Evolutionary conservation across 75 land plant genomes (phyloP), one percentile per base, ranked within the genome.

Genomic region (Adiantum capillusveneris): DNA sequence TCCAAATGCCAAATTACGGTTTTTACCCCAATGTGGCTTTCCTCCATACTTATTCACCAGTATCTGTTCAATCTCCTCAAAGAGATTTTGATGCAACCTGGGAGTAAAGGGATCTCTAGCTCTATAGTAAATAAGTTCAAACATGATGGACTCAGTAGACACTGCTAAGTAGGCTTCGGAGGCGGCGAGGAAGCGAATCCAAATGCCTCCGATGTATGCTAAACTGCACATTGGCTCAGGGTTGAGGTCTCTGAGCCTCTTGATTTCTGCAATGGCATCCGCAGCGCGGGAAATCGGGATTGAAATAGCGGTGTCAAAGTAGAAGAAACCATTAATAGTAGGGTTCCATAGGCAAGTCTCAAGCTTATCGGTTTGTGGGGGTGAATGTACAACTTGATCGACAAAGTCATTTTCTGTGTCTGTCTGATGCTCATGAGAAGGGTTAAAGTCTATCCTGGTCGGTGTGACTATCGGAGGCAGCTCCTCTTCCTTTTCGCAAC

Each of bases 41-140:
- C 70, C 74, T 2, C 44, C 34, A 45, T 57, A 72, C 57, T 72
- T 72, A 44, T 56, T 44, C 56, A 72, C 31, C 30, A 39, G 59
- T 44, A 71, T 71, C 49, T 71, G 69, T 20, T 71, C 74, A 36
- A 71, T 71, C 63, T 71, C 74, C 31, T 71, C 74, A 12, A 65
- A 1, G 0, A 71, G 29, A 21, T 70, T 69, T 29, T 70, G 59
- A 12, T 44, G 11, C 16, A 64, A 58, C 42, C 73, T 22, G 7
- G 73, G 68, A 6, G 2, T 31, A 16, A 1, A 1, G 6, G 31
- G 42, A 6, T 61, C 66, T 0, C 25, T 18, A 0, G 45, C 25
- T 22, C 71, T 44, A 25, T 28, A 67, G 31, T 58, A 50, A 19
- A 20, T 19, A 11, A 72, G 37, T 20, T 67, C 73, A 28, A 72